These are phyloP conservation scores for Starmerella apicola DNA, from an alignment of 805 yeast species.

Conservation along the genomic window DNA sequence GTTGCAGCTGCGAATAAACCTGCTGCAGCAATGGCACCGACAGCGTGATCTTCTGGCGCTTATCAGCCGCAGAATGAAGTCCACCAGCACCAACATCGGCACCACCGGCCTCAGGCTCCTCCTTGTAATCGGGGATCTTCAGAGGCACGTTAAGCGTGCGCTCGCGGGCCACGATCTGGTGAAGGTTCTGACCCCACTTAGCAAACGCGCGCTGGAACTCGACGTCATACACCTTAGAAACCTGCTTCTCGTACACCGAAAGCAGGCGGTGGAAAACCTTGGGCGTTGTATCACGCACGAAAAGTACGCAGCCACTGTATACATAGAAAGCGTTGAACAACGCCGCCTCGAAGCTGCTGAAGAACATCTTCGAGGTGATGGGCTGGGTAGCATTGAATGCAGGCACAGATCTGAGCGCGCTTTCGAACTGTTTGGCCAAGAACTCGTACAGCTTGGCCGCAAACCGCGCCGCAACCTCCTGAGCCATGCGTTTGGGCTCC, in stretches of 20 bases:
- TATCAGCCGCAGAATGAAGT: not conserved
- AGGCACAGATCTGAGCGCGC: not conserved
- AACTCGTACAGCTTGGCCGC: conserved; percentile 30
- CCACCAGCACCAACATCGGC: not conserved
- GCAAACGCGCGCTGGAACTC: conserved; percentile 25
- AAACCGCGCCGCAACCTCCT: conserved; percentile 22
- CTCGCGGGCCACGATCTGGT: conserved; percentile 4
- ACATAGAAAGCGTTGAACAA: conserved; percentile 24
- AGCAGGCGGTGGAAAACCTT: conserved; percentile 36
- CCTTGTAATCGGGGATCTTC: not conserved
- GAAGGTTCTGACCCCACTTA: conserved; percentile 22
- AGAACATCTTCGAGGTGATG: conserved; percentile 19
- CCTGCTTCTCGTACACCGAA: conserved; percentile 30
- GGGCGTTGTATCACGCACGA: conserved; percentile 46
- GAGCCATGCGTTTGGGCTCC: conserved; percentile 7
- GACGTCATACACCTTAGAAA: conserved; percentile 29
- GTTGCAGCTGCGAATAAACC: not conserved
- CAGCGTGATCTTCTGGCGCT: not conserved
- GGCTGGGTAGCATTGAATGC: not conserved
- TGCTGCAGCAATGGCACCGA: not conserved
- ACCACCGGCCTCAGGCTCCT: not conserved
- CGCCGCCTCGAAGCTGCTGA: conserved; percentile 18
- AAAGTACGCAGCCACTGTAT: conserved; percentile 40
- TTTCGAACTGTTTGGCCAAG: not conserved
- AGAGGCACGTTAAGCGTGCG: not conserved